A percentile compares a stretch with the other conserved stretches of the same genome.
Evolutionary conservation across 805 yeast genomes (phyloP).

Genomic region (Kodamaea kaohsiungensis): DNA sequence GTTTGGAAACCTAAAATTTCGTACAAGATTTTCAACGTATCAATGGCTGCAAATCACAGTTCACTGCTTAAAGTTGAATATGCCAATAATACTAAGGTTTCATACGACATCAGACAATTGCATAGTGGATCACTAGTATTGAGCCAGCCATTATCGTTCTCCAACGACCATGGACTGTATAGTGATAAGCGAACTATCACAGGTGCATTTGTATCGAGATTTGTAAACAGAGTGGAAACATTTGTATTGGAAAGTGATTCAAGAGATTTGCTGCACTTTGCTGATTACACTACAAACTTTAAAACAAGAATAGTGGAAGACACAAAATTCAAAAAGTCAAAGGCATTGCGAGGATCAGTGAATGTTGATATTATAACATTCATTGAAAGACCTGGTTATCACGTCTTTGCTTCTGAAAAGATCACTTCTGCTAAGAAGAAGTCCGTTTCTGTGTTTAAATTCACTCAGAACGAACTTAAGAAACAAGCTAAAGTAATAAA

Average conservation of each 20-base stretch:
- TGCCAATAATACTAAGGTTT: neutral
- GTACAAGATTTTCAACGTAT: slow-evolving; percentile 1
- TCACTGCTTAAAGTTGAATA: neutral
- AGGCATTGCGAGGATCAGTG: neutral
- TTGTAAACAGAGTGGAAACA: neutral
- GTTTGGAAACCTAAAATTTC: neutral
- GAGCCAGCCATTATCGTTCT: neutral
- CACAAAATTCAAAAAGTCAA: slow-evolving; percentile 1
- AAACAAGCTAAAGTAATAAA: slow-evolving; percentile 1
- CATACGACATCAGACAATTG: slow-evolving; percentile 4
- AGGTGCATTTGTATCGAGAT: neutral
- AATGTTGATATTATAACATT: neutral
- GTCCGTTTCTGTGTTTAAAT: neutral
- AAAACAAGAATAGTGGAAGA: neutral
- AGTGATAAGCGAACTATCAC: neutral
- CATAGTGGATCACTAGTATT: neutral
- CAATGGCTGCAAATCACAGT: slow-evolving; percentile 2
- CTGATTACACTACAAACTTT: neutral
- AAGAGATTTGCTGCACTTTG: slow-evolving; percentile 1
- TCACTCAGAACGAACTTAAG: neutral
- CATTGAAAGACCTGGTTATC: neutral
- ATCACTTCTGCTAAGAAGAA: neutral
- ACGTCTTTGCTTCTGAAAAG: neutral
- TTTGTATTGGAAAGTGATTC: slow-evolving; percentile 1
- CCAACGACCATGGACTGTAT: slow-evolving; percentile 6